Conservation (phyloP, 2,329 filamentous ascomycete genomes). For the Phyllosticta citrichinensis region DNA sequence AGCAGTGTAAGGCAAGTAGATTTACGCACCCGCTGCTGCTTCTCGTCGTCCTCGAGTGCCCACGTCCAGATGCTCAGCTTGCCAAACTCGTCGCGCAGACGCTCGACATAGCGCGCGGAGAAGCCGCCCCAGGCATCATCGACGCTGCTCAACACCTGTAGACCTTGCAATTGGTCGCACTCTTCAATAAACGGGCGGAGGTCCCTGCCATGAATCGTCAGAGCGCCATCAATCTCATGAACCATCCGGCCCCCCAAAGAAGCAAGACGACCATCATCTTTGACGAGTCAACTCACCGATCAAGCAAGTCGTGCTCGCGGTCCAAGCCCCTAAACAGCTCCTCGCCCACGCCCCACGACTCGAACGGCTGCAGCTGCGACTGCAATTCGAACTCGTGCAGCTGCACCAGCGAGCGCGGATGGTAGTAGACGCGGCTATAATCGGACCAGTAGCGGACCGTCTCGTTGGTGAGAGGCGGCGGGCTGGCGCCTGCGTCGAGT, state of each 20-base stretch:
- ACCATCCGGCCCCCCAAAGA: too few species aligned
- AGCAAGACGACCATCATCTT: too few species aligned
- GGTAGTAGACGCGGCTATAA: slow-evolving; percentile 85
- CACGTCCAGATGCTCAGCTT: slow-evolving; percentile 69
- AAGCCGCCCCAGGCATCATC: slow-evolving; percentile 44
- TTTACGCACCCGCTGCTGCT: not conserved
- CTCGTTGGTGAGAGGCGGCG: slow-evolving; percentile 54
- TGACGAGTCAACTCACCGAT: slow-evolving; percentile 42
- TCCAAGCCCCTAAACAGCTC: slow-evolving; percentile 34
- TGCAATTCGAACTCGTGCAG: slow-evolving; percentile 79
- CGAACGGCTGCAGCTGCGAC: slow-evolving; percentile 71
- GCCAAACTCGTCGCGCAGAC: slow-evolving; percentile 79
- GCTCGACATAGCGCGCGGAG: slow-evolving; percentile 42
- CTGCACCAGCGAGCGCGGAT: slow-evolving; percentile 78
- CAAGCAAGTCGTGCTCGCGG: slow-evolving; percentile 70
- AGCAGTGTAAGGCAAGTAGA: too few species aligned
- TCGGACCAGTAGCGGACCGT: slow-evolving; percentile 95
- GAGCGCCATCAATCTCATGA: not conserved
- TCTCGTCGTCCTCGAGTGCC: slow-evolving; percentile 56
- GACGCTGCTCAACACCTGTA: slow-evolving; percentile 53
- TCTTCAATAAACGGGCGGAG: slow-evolving; percentile 82
- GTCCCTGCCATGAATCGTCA: slow-evolving; percentile 36
- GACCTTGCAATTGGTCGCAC: slow-evolving; percentile 80
- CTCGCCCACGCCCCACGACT: slow-evolving; percentile 46
- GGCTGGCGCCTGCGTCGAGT: slow-evolving; percentile 59